These are phyloP conservation scores for Leishmania major DNA, from an alignment of 208 protist genomes.

Conservation along the genomic window DNA sequence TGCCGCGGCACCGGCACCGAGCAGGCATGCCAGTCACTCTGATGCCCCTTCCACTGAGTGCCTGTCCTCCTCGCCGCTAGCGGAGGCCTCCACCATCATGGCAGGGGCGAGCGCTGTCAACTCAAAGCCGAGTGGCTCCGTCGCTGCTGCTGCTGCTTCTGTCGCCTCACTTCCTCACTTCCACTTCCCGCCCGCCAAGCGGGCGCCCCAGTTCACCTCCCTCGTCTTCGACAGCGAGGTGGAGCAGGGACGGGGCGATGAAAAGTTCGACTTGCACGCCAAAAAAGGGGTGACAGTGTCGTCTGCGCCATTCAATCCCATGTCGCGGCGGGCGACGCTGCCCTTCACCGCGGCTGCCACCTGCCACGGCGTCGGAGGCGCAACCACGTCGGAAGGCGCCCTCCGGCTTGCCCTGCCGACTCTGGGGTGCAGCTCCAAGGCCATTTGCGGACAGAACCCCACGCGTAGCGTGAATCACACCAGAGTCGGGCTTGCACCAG, in stretches of 20 bases:
- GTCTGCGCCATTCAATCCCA: background rate
- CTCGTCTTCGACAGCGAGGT: background rate
- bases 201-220: too few relatives aligned
- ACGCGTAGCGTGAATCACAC: background rate
- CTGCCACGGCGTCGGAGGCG: background rate
- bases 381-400: background rate
- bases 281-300: background rate
- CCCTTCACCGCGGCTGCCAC: background rate
- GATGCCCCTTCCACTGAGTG: background rate
- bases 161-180: background rate
- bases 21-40: background rate
- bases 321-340: conserved; percentile 6
- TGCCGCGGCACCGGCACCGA: background rate
- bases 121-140: background rate
- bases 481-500: background rate
- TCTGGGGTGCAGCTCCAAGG: background rate
- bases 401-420: background rate
- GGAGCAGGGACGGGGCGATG: background rate
- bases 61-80: background rate
- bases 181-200: background rate
- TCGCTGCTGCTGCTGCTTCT: background rate
- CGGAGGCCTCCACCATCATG: background rate
- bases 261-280: background rate
- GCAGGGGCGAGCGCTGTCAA: background rate
- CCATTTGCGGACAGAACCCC: too few relatives aligned